Base-by-base conservation (phyloP, 2,329 filamentous ascomycete species). In the Neonectria hederae region DNA sequence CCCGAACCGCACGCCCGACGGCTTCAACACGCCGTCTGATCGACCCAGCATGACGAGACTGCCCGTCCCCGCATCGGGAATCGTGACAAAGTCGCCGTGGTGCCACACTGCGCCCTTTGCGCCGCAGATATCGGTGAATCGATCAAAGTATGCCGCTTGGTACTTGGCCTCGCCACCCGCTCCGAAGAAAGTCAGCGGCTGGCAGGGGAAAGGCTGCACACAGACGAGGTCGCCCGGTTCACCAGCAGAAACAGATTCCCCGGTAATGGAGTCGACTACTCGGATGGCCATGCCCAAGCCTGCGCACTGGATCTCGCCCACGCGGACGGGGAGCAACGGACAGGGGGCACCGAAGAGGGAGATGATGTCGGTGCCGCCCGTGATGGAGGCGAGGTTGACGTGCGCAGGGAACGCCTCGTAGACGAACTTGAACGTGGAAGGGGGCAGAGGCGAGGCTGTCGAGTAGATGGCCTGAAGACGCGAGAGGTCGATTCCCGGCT, bases 301-400 rank as follows among this genome's bases (percentile, higher is more conserved):
- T 10, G 89, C 87, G 65, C 90, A 92, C 77, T 95, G 92, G 52
- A 94, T 92, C 75, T 94, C 90, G 24, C 92, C 92, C 1, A 83
- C 83, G 67, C 88, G 83, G 21, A 95, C 91, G 1, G 92, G 91
- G 1, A 92, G 83, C 4, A 94, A 83, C 0, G 91, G 91, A 59
- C 91, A 95, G 0, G 94, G 92, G 0, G 93, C 90, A 46, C 94
- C 95, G 74, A 98, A 99, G 35, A 98, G 87, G 1, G 94, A 97
- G 69, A 98, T 93, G 72, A 98, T 98, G 76, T 99, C 96, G 3
- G 95, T 98, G 54, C 95, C 96, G 40, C 96, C 96, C 0, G 95
- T 98, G 74, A 99, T 98, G 61, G 92, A 97, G 53, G 90, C 93
- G 8, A 98, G 87, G 78, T 97, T 95, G 69, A 98, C 84, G n/a